Evolutionary conservation across 257 asterid species (phyloP).

Genomic region (Rehmannia glutinosa): DNA sequence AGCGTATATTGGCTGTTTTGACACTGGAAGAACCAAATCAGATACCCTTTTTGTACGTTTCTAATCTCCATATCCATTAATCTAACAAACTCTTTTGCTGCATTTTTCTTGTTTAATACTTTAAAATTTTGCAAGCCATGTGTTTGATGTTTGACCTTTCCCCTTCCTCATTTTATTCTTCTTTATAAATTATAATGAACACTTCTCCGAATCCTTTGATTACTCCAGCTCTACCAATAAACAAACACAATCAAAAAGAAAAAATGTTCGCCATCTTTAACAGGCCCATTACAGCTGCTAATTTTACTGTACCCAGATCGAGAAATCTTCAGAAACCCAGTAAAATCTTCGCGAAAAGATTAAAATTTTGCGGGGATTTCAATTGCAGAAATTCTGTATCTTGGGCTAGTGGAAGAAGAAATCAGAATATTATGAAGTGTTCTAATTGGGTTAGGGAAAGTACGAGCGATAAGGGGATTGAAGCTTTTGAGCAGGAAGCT

Average conservation of each 20-base stretch:
- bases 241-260: neutral
- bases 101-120: neutral
- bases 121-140: neutral
- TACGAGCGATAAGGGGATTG: constrained; percentile 28
- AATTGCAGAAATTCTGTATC: constrained; percentile 21
- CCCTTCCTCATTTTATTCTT: too few species aligned
- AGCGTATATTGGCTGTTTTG: neutral
- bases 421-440: constrained; percentile 26
- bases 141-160: too few species aligned
- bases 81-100: too few species aligned
- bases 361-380: constrained; percentile 18
- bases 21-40: neutral
- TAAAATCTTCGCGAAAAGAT: constrained; percentile 16
- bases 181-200: constrained; percentile 10
- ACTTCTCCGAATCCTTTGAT: neutral
- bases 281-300: constrained; percentile 18
- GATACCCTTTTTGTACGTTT: constrained; percentile 2
- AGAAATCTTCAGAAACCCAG: constrained; percentile 15
- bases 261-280: constrained; percentile 36
- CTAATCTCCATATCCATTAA: neutral
- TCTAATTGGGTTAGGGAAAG: constrained; percentile 9
- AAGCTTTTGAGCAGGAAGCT: constrained; percentile 50
- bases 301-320: neutral
- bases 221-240: constrained; percentile 3
- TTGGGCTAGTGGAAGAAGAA: neutral